phyloP scores from a whole-genome alignment of 164 flowering plant genomes.

The Pachysandra terminalis region DNA sequence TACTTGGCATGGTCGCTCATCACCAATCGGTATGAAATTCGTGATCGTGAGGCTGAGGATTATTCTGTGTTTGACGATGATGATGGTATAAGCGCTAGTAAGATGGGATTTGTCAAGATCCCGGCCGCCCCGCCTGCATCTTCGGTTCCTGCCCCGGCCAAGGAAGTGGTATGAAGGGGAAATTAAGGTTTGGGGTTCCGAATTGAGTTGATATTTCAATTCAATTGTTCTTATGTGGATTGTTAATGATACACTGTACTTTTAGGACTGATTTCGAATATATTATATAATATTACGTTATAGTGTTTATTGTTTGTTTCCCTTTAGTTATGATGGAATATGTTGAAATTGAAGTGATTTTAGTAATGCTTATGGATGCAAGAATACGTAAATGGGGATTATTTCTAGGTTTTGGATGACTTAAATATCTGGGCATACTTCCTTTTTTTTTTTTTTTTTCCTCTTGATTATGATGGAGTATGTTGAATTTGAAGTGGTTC shows the following conservation, averaged over 20 bases:
- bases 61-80: conserved; percentile 18
- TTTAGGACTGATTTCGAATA: background rate
- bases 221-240: background rate
- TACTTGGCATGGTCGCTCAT: conserved; percentile 47
- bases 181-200: conserved; percentile 18
- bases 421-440: too few species aligned
- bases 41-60: conserved; percentile 21
- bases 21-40: conserved; percentile 21
- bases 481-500: too few species aligned
- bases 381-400: too few species aligned
- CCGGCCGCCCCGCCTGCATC: conserved; percentile 16
- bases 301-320: too few species aligned
- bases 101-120: conserved; percentile 31
- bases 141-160: conserved; percentile 16
- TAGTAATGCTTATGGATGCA: too few species aligned
- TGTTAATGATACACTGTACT: background rate
- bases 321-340: background rate
- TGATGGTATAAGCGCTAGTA: conserved; percentile 17
- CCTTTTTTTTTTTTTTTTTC: too few species aligned
- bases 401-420: too few species aligned
- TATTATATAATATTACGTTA: background rate
- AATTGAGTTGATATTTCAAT: background rate
- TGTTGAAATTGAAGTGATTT: too few species aligned
- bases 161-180: conserved; percentile 26
- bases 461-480: background rate